phyloP scores from a whole-genome alignment of 108 stramenopile genomes.

The Heterococcus sp. region DNA sequence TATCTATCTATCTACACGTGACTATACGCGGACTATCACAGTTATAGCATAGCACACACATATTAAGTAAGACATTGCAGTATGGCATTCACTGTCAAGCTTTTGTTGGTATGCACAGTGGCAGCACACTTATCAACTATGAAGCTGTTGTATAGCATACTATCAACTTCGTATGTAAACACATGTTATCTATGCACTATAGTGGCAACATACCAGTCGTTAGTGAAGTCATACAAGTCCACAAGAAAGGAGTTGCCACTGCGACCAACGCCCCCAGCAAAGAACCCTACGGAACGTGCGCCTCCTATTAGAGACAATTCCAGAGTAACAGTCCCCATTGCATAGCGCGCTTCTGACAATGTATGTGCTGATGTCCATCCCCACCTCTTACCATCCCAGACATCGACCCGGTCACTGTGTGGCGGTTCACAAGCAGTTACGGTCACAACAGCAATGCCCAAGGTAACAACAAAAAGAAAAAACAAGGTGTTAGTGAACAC shows the following conservation, averaged over 20 bases:
- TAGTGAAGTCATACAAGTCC: conserved; percentile 30
- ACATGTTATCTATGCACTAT: not conserved
- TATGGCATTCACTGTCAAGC: too few species aligned
- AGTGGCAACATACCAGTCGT: not conserved
- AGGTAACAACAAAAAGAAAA: too few species aligned
- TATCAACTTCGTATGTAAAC: not conserved
- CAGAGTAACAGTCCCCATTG: conserved; percentile 21
- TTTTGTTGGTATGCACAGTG: too few species aligned
- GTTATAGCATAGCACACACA: too few species aligned
- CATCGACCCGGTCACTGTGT: conserved; percentile 36
- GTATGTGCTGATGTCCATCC: conserved; percentile 19
- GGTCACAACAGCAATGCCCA: too few species aligned
- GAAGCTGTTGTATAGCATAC: not conserved
- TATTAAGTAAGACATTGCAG: too few species aligned
- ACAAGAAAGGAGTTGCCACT: conserved; percentile 9
- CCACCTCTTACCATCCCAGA: conserved; percentile 30
- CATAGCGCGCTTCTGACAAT: conserved; percentile 7
- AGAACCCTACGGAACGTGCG: conserved; percentile 5
- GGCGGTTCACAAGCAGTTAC: too few species aligned
- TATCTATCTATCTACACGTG: too few species aligned
- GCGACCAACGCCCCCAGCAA: conserved; percentile 21
- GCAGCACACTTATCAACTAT: not conserved
- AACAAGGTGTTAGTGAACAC: too few species aligned
- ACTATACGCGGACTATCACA: too few species aligned
- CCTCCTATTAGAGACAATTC: conserved; percentile 4